phyloP scores from a whole-genome alignment of 129 eudicot genomes.

The Heracleum sosnowskyi region DNA sequence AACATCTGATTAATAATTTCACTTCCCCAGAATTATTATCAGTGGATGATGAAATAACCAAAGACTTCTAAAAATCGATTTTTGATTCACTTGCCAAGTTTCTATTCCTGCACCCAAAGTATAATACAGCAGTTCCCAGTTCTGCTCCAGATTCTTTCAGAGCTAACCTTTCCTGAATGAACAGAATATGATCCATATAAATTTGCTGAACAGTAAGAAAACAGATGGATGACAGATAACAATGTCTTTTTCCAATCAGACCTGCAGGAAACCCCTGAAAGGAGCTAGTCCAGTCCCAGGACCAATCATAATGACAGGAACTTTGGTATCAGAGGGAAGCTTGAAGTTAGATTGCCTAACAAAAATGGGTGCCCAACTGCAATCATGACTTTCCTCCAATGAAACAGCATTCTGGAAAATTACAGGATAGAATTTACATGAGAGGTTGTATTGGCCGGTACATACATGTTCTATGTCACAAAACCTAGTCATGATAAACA shows the following conservation, averaged over 20 bases:
- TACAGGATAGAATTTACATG: not conserved
- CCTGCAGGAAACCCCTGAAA: constrained; percentile 87
- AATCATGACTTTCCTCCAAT: constrained; percentile 43
- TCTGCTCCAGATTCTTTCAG: constrained; percentile 63
- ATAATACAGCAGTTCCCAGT: constrained; percentile 62
- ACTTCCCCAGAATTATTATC: not conserved
- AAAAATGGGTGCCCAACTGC: constrained; percentile 64
- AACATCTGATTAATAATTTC: not conserved
- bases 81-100: constrained; percentile 51
- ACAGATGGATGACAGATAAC: not conserved
- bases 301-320: constrained; percentile 75
- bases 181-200: not conserved
- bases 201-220: not conserved
- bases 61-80: constrained; percentile 14
- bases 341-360: constrained; percentile 71
- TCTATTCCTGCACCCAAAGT: constrained; percentile 82
- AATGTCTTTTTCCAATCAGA: not conserved
- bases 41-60: not conserved
- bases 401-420: constrained; percentile 55
- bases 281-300: constrained; percentile 96
- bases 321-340: constrained; percentile 57
- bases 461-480: not conserved
- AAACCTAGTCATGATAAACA: not conserved
- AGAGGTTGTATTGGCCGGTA: not conserved
- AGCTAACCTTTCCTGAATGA: constrained; percentile 61